Evolutionary conservation across 176 grass and related monocot genomes (phyloP).

Genomic region (Triticum urartu): DNA sequence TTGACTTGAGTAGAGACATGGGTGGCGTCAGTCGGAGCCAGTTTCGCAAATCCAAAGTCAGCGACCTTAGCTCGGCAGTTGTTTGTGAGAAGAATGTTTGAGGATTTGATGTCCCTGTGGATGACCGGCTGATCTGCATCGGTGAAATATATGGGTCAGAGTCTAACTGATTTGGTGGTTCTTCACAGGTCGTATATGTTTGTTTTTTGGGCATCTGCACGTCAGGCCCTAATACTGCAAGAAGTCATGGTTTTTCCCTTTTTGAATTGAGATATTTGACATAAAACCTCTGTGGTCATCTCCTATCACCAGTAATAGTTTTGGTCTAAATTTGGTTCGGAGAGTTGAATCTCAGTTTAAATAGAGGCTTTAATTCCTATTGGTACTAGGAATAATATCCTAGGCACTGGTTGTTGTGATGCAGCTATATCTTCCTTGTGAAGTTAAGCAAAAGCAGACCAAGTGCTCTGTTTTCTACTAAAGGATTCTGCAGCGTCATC

Average conservation of each 20-base stretch:
- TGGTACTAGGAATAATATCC: neutral
- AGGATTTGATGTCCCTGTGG: slow-evolving; percentile 94
- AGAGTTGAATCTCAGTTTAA: neutral
- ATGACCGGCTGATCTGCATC: slow-evolving; percentile 80
- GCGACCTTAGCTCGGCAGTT: slow-evolving; percentile 68
- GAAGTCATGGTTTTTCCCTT: neutral
- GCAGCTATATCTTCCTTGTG: neutral
- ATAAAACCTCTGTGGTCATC: neutral
- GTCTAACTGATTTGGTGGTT: neutral
- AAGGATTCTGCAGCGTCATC: neutral
- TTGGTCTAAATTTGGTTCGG: neutral
- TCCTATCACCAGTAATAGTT: neutral
- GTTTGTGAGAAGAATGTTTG: slow-evolving; percentile 74
- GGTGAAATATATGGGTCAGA: slow-evolving; percentile 18
- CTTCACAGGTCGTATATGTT: slow-evolving; percentile 6
- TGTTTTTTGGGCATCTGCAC: neutral
- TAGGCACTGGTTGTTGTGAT: neutral
- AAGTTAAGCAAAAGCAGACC: slow-evolving; percentile 1
- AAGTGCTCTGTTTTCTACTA: neutral
- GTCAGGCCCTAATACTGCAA: neutral
- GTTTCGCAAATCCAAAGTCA: slow-evolving; percentile 73
- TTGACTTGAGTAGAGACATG: slow-evolving; percentile 79
- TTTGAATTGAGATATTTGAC: neutral
- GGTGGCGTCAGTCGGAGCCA: slow-evolving; percentile 45
- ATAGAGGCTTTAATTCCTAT: neutral